Conservation (phyloP, 116 monocot genomes). For the Papilionanthe hybrid region DNA sequence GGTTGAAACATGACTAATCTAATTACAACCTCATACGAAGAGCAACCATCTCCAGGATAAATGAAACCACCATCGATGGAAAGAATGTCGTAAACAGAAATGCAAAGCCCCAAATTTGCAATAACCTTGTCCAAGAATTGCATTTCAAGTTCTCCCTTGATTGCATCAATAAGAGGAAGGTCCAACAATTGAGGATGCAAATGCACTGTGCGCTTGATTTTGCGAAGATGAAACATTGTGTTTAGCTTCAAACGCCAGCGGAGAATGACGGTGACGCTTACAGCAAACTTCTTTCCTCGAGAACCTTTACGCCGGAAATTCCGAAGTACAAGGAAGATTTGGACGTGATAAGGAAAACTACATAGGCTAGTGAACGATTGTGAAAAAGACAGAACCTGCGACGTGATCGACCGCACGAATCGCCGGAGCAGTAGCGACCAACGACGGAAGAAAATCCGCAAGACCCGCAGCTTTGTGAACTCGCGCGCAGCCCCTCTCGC, state of each 20-base stretch:
- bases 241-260: background rate
- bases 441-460: too few species aligned
- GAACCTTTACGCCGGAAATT: too few species aligned
- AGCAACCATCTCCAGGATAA: constrained; percentile 50
- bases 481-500: too few species aligned
- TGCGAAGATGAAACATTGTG: constrained; percentile 73
- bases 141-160: constrained; percentile 63
- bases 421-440: too few species aligned
- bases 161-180: constrained; percentile 53
- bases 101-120: constrained; percentile 72
- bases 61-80: constrained; percentile 74
- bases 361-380: too few species aligned
- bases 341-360: too few species aligned
- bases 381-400: too few species aligned
- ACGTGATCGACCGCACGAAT: too few species aligned
- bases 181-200: constrained; percentile 60
- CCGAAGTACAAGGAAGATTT: too few species aligned
- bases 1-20: constrained; percentile 77
- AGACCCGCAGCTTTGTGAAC: too few species aligned
- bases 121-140: constrained; percentile 89
- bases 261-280: too few species aligned
- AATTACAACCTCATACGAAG: constrained; percentile 63
- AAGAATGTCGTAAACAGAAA: constrained; percentile 74
- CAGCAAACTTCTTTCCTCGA: too few species aligned
- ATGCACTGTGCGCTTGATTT: constrained; percentile 48